These are phyloP conservation scores for Vaucheria bursata DNA, from an alignment of 352 stramenopile species.

Conservation along the genomic window DNA sequence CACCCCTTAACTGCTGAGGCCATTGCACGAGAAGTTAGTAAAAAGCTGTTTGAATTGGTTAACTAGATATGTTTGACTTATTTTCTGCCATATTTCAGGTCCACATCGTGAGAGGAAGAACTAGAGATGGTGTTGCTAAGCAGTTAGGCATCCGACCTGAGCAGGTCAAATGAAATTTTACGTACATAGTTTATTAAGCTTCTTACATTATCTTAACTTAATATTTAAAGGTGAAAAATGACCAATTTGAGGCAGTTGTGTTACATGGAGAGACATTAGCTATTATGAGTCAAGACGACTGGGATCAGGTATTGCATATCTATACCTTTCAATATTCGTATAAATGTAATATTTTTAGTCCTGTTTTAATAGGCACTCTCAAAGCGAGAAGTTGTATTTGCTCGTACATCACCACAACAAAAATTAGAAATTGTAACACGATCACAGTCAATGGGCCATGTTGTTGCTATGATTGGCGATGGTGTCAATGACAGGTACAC, in stretches of 20 bases:
- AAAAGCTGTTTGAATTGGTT: background rate
- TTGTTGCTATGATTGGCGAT: slow-evolving; percentile 90
- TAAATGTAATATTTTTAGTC: background rate
- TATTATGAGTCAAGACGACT: slow-evolving; percentile 7
- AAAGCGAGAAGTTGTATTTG: slow-evolving; percentile 79
- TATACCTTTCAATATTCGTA: background rate
- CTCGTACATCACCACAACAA: slow-evolving; percentile 81
- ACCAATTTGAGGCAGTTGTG: slow-evolving; percentile 11
- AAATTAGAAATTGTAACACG: slow-evolving; percentile 89
- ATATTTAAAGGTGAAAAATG: background rate
- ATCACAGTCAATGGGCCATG: slow-evolving; percentile 55
- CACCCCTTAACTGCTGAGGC: slow-evolving; percentile 81
- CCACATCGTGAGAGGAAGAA: background rate
- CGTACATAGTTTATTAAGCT: too few relatives aligned
- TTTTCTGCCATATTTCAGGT: background rate
- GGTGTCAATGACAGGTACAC: slow-evolving; percentile 82
- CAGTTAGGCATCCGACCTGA: background rate
- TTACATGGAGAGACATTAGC: slow-evolving; percentile 3
- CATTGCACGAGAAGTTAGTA: slow-evolving; percentile 76
- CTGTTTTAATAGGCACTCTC: slow-evolving; percentile 54
- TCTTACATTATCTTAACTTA: too few relatives aligned
- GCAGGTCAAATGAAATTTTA: too few relatives aligned
- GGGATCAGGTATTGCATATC: slow-evolving; percentile 1
- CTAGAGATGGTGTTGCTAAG: background rate
- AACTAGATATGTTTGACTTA: background rate